These are phyloP conservation scores for Salix purpurea DNA, from an alignment of 345 rosid genomes.

Conservation along the genomic window DNA sequence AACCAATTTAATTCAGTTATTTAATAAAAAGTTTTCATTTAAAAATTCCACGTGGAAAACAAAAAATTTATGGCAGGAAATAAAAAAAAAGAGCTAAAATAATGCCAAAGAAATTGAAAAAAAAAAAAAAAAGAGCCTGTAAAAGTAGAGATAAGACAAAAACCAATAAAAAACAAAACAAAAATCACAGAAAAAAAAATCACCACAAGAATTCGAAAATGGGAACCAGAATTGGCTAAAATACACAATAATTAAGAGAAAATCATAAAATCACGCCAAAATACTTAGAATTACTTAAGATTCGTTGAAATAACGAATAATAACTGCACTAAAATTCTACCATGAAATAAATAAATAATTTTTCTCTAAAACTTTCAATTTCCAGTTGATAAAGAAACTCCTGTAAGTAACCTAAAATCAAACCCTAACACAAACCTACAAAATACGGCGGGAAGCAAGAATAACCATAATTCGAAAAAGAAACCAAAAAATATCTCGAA, in stretches of 20 bases:
- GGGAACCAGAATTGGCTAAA: neutral
- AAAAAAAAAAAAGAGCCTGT: neutral
- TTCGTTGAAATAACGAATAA: no score
- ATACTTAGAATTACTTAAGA: neutral
- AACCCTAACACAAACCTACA: neutral
- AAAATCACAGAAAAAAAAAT: neutral
- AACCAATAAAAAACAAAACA: neutral
- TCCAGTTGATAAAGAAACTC: no score
- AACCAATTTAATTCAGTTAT: neutral
- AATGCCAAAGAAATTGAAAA: neutral
- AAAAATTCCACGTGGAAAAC: neutral
- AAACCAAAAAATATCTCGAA: neutral
- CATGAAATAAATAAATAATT: no score
- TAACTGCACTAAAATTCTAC: no score
- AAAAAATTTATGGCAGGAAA: neutral
- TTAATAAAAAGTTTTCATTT: neutral
- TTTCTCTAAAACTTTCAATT: no score
- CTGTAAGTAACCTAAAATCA: neutral
- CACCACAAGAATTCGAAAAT: neutral
- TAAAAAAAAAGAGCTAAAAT: neutral
- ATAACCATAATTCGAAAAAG: neutral
- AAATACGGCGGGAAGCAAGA: neutral
- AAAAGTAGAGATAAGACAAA: neutral
- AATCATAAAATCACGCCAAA: neutral
- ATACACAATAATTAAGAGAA: no score